phyloP scores from a whole-genome alignment of 345 rosid genomes.

The Gossypium stocksii region DNA sequence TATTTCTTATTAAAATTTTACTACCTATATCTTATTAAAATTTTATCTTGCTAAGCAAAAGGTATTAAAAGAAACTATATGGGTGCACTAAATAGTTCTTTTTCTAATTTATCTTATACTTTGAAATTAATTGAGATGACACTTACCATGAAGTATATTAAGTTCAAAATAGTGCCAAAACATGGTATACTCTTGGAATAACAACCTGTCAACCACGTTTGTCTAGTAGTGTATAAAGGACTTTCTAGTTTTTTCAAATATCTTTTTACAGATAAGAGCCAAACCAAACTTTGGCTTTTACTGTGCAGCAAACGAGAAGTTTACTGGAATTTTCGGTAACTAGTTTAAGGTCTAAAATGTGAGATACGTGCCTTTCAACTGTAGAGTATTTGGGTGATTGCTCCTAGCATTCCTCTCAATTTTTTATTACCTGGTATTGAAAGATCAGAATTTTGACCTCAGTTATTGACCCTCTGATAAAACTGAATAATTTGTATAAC shows the following conservation, averaged over 20 bases:
- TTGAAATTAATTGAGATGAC: neutral
- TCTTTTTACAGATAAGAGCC: neutral
- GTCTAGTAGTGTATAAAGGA: neutral
- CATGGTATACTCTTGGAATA: neutral
- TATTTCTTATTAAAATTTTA: neutral
- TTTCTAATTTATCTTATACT: neutral
- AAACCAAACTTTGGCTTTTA: neutral
- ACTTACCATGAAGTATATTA: neutral
- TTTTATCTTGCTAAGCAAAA: neutral
- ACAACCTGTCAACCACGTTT: neutral
- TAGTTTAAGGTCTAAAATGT: neutral
- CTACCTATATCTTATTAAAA: neutral
- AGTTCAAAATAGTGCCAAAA: neutral
- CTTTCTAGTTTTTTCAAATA: neutral
- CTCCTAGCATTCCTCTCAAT: neutral
- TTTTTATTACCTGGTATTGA: neutral
- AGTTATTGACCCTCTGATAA: neutral
- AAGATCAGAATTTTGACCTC: neutral
- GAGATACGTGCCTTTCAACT: neutral
- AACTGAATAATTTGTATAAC: neutral
- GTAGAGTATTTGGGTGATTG: neutral
- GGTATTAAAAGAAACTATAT: neutral
- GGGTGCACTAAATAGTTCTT: neutral
- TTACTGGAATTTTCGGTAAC: neutral
- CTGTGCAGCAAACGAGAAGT: neutral